These are phyloP conservation scores for Suillus spraguei DNA, from an alignment of 768 basidiomycete species.

Conservation along the genomic window DNA sequence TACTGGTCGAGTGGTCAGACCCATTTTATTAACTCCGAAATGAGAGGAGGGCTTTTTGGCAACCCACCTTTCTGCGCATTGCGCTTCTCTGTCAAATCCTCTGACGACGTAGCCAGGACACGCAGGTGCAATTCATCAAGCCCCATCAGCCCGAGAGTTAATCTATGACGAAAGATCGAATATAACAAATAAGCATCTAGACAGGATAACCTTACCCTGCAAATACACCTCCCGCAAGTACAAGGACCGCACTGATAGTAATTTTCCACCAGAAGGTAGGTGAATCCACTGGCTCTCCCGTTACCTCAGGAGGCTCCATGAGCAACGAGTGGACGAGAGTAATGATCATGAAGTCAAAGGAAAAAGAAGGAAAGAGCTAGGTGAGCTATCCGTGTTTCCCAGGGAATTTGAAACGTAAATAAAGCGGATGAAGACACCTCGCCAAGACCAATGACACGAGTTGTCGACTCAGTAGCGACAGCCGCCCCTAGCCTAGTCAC, in stretches of 20 bases:
- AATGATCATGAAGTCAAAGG: conserved; percentile 18
- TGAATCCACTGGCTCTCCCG: conserved; percentile 44
- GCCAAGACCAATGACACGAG: neutral
- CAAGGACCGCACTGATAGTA: conserved; percentile 63
- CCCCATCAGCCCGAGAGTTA: conserved; percentile 94
- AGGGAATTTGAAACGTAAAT: neutral
- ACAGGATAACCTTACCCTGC: conserved; percentile 66
- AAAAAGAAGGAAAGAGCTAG: neutral
- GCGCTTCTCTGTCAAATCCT: conserved; percentile 62
- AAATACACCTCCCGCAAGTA: conserved; percentile 88
- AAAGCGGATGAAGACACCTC: neutral
- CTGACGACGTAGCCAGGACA: conserved; percentile 81
- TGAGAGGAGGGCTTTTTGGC: neutral
- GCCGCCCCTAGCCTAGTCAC: neutral
- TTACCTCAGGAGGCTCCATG: conserved; percentile 5
- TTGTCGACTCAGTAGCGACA: too few relatives aligned
- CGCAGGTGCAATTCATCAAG: conserved; percentile 89
- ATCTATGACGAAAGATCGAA: conserved; percentile 39
- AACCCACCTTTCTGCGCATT: conserved; percentile 71
- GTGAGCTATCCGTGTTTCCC: neutral
- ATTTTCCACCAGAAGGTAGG: conserved; percentile 79
- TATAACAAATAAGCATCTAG: neutral
- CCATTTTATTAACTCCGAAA: conserved; percentile 7
- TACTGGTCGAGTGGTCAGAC: conserved; percentile 37
- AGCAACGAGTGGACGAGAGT: conserved; percentile 10